Conservation (phyloP, 129 eudicot genomes). For the Dittrichia graveolens region DNA sequence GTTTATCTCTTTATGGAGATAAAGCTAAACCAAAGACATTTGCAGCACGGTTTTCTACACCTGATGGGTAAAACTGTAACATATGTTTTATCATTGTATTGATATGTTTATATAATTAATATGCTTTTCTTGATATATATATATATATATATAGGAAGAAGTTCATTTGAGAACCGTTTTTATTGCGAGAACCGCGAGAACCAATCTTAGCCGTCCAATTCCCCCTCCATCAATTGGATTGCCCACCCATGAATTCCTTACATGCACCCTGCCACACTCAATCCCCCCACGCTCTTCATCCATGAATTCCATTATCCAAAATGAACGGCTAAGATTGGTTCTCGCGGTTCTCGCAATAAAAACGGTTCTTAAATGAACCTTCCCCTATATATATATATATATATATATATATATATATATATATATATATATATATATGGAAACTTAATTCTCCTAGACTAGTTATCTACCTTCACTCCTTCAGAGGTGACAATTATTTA, state of each 20-base stretch:
- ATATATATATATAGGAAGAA: too few species aligned
- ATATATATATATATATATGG: conserved; percentile 15
- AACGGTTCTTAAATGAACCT: too few species aligned
- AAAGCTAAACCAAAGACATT: conserved; percentile 89
- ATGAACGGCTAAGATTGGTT: too few species aligned
- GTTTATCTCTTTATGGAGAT: conserved; percentile 90
- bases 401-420: conserved; percentile 18
- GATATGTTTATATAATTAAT: not conserved
- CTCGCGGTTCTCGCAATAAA: too few species aligned
- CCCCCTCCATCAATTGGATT: too few species aligned
- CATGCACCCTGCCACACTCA: too few species aligned
- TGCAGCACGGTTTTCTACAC: conserved; percentile 89
- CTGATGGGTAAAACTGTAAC: conserved; percentile 76
- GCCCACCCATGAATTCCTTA: too few species aligned
- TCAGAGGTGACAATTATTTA: not conserved
- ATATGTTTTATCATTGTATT: conserved; percentile 20
- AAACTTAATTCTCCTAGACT: conserved; percentile 8
- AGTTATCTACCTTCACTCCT: not conserved
- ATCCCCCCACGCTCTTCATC: too few species aligned
- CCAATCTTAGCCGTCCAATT: too few species aligned
- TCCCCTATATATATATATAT: conserved; percentile 15
- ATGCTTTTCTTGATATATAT: conserved; percentile 7
- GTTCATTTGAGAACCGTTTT: too few species aligned
- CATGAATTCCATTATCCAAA: too few species aligned
- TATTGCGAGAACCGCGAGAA: too few species aligned